Base-by-base conservation (phyloP, 305 asterid species). In the Petunia hybrid region DNA sequence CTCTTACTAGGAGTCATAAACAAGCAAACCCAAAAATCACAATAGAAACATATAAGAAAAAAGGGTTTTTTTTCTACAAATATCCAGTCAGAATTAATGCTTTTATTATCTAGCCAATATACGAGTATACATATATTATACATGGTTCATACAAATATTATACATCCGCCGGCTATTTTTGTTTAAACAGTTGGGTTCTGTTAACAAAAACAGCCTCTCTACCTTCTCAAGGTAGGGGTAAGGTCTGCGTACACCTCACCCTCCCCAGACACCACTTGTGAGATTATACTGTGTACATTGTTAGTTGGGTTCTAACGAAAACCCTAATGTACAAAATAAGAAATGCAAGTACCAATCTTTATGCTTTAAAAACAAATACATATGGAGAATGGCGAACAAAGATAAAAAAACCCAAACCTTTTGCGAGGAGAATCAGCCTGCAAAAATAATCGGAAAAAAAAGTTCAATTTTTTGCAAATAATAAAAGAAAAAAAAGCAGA, bases 341-440 rank as follows among this genome's bases (percentile, higher is more conserved):
- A 45, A 38, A 46, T 70, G 42, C 77, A 46, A 46, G 42, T 48
- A 35, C 1, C 61, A 71, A 71, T 35, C 31, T 46, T 35, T 71
- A 48, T 16, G 64, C 3, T 78, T 64, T 53, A 64, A 65, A 14
- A 78, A 56, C 46, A 10, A 64, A 35, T 13, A 46, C 53, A 63
- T 35, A 35, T 42, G 62, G 4, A 38, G 38, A 63, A 64, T 57
- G 6, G n/a, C 16, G 36, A 57, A 36, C 5, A 36, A 22, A 14
- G 31, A 22, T 22, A 22, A 45, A 42, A 4, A 79, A 40, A 65
- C 16, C 8, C 74, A 8, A 83, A 93, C 99, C 98, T 90, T 88
- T 84, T 91, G 78, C 93, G 93, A 84, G 98, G 99, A 87, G 97
- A 93, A 85, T 92, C 97, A 64, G 91, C 98, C 98, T 95, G 95